Evolutionary conservation across 768 basidiomycete species (phyloP).

Genomic region (Mycena kentingensis): DNA sequence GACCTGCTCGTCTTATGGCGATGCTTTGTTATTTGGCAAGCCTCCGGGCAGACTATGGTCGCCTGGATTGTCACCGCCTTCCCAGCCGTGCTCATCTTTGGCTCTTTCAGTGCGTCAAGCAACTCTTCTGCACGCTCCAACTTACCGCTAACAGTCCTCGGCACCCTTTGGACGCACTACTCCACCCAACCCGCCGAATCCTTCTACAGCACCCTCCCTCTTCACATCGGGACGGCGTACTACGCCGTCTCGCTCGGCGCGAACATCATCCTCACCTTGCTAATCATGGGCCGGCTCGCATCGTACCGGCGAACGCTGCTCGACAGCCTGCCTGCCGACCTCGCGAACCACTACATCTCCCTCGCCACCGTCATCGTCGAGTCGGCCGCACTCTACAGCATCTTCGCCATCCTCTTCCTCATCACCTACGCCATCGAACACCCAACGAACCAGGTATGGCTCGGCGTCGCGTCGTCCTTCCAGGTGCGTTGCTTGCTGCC

Average conservation of each 20-base stretch:
- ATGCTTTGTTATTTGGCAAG: slow-evolving; percentile 49
- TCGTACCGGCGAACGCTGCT: slow-evolving; percentile 34
- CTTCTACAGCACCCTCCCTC: slow-evolving; percentile 37
- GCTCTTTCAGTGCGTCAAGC: slow-evolving; percentile 40
- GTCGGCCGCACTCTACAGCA: slow-evolving; percentile 46
- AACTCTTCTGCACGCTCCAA: neutral
- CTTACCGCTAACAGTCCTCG: slow-evolving; percentile 33
- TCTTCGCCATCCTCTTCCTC: slow-evolving; percentile 42
- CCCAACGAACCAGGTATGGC: slow-evolving; percentile 43
- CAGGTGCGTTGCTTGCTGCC: slow-evolving; percentile 32
- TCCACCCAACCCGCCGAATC: slow-evolving; percentile 44
- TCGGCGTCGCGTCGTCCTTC: slow-evolving; percentile 34
- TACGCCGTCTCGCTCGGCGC: slow-evolving; percentile 41
- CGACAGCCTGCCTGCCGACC: slow-evolving; percentile 33
- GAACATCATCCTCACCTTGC: slow-evolving; percentile 43
- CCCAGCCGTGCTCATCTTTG: slow-evolving; percentile 39
- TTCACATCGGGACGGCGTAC: slow-evolving; percentile 41
- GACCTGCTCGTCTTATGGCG: slow-evolving; percentile 52
- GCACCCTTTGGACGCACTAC: slow-evolving; percentile 45
- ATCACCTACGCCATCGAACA: slow-evolving; percentile 42
- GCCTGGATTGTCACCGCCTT: slow-evolving; percentile 37
- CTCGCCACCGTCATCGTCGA: slow-evolving; percentile 43
- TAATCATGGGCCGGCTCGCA: slow-evolving; percentile 39
- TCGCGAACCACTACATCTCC: slow-evolving; percentile 40
- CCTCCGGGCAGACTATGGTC: slow-evolving; percentile 30